These are phyloP conservation scores for Suhomyces bribrorum DNA, from an alignment of 1,139 yeast species.

Conservation along the genomic window DNA sequence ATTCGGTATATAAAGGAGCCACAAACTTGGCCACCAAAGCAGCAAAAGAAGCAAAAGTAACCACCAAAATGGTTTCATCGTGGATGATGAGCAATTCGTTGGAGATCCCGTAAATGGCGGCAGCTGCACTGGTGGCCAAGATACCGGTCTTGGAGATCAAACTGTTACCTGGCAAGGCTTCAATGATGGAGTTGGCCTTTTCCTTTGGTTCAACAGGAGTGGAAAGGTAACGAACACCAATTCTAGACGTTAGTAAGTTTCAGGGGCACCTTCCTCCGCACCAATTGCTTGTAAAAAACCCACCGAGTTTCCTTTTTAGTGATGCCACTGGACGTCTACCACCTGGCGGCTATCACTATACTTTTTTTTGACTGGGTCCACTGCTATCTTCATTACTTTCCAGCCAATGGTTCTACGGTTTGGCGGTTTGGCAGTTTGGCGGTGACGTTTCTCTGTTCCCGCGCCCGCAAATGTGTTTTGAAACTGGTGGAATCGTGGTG, in stretches of 20 bases:
- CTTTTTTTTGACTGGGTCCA: no score
- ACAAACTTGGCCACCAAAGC: constrained; percentile 80
- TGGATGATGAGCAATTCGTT: constrained; percentile 90
- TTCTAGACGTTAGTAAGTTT: constrained; percentile 35
- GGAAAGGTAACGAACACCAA: constrained; percentile 66
- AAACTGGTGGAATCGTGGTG: no score
- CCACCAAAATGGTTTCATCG: constrained; percentile 87
- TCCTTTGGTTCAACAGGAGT: constrained; percentile 81
- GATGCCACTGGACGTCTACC: no score
- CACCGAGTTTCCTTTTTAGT: no score
- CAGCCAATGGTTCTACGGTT: no score
- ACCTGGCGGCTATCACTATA: no score
- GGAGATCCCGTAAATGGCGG: constrained; percentile 89
- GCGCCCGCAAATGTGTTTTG: no score
- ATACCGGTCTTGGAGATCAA: constrained; percentile 90
- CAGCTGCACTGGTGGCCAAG: constrained; percentile 93
- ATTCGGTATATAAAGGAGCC: constrained; percentile 92
- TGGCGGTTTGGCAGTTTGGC: no score
- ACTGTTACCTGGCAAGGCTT: constrained; percentile 91
- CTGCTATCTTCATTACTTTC: no score
- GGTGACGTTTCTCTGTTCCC: no score
- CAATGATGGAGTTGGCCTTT: constrained; percentile 86
- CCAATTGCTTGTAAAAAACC: no score
- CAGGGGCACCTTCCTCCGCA: no score
- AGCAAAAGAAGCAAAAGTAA: constrained; percentile 76